phyloP scores from a whole-genome alignment of 139 green algal genomes.

The Tetradesmus lagerheimii region DNA sequence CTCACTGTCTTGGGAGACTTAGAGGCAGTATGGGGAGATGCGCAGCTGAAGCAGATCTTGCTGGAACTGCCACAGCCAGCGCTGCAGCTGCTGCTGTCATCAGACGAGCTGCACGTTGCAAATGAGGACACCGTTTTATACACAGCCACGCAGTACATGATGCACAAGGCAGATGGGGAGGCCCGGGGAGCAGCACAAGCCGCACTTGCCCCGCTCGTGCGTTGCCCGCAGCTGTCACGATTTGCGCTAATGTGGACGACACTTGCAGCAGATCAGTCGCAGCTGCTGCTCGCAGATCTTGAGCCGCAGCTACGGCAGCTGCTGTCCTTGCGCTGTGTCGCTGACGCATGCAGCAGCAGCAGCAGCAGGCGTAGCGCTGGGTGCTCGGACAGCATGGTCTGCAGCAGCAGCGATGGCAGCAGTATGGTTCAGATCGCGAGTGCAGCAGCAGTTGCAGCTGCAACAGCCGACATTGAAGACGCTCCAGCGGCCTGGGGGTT shows the following conservation, averaged over 20 bases:
- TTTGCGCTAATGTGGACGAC: background rate
- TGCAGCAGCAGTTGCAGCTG: background rate
- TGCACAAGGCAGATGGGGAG: background rate
- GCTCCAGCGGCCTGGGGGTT: background rate
- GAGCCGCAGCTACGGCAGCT: background rate
- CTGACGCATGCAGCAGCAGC: background rate
- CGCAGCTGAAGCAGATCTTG: background rate
- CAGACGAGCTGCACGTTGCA: background rate
- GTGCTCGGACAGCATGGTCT: background rate
- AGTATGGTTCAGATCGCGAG: background rate
- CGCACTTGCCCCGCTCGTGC: background rate
- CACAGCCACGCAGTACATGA: background rate
- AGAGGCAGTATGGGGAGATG: background rate
- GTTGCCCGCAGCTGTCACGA: background rate
- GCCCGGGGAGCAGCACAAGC: background rate
- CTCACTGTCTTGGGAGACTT: background rate
- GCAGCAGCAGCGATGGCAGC: background rate
- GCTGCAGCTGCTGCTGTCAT: conserved; percentile 7
- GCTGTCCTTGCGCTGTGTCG: background rate
- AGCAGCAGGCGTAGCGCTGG: background rate
- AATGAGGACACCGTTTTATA: conserved; percentile 18
- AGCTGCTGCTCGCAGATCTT: background rate
- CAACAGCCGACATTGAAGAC: background rate
- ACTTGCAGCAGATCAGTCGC: background rate
- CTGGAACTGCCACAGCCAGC: background rate